Percentiles rank a stretch among this genome's conserved stretches.
Evolutionary conservation across 345 rosid genomes (phyloP).

Genomic region (Hevea brasiliensis): DNA sequence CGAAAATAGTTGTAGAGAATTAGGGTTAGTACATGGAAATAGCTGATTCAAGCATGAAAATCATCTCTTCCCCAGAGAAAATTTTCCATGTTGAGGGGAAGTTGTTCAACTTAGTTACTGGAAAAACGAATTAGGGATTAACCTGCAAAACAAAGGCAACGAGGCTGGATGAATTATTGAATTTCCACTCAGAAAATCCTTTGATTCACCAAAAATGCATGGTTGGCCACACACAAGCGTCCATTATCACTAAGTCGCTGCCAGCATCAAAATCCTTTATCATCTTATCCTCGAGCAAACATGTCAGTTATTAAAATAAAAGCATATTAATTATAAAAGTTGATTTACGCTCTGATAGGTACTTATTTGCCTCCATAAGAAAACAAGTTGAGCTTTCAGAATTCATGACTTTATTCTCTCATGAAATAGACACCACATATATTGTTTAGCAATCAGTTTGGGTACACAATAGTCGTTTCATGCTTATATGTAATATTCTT

Average conservation of each 20-base stretch:
- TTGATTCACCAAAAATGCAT: background rate
- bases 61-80: too few relatives aligned
- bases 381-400: background rate
- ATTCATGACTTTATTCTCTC: constrained; percentile 11
- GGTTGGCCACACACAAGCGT: background rate
- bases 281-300: background rate
- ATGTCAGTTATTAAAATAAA: background rate
- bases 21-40: too few relatives aligned
- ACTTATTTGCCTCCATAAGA: background rate
- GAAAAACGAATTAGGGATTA: too few relatives aligned
- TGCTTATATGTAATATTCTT: background rate
- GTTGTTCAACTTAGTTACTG: too few relatives aligned
- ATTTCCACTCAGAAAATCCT: background rate
- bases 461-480: background rate
- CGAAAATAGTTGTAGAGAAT: too few relatives aligned
- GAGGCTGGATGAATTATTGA: too few relatives aligned
- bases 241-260: background rate
- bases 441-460: background rate
- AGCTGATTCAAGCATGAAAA: background rate
- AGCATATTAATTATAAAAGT: too few relatives aligned
- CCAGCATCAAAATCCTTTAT: background rate
- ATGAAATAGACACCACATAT: background rate
- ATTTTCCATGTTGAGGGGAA: too few relatives aligned
- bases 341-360: too few relatives aligned
- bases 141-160: too few relatives aligned